A percentile compares a stretch with the other conserved stretches of the same genome.
Evolutionary conservation across 495 filamentous ascomycete species (phyloP).

Genomic region (Hypoxylon subgilvum): DNA sequence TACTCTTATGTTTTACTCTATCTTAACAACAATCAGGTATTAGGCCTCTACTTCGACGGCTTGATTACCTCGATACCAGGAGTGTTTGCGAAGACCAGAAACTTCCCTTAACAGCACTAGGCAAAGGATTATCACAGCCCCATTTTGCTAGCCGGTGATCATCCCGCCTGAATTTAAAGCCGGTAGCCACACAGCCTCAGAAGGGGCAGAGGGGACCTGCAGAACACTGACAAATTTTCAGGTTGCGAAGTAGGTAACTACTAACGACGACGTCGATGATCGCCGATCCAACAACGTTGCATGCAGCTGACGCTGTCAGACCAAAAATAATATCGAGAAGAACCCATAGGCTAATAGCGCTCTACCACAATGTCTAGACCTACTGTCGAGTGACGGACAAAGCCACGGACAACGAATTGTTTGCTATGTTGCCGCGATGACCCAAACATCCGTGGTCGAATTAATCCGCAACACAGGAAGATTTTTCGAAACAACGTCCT

Average conservation of each 20-base stretch:
- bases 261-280: conserved; percentile 13
- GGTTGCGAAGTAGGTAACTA: conserved; percentile 11
- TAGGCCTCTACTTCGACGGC: too few relatives aligned
- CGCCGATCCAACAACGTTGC: conserved; percentile 38
- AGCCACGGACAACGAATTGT: neutral
- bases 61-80: too few relatives aligned
- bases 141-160: conserved; percentile 6
- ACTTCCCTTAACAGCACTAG: too few relatives aligned
- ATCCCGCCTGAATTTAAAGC: conserved; percentile 22
- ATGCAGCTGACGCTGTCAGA: conserved; percentile 26
- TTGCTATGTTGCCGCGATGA: conserved; percentile 7
- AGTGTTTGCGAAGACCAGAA: too few relatives aligned
- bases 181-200: conserved; percentile 32
- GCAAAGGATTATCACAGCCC: neutral
- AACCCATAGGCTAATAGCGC: conserved; percentile 13
- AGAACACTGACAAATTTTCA: neutral
- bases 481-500: conserved; percentile 27
- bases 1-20: too few relatives aligned
- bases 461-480: conserved; percentile 20
- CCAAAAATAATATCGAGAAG: conserved; percentile 12
- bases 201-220: conserved; percentile 4
- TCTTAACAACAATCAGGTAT: too few relatives aligned
- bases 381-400: neutral
- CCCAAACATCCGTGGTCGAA: conserved; percentile 4
- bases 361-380: neutral